Percentiles rank a stretch among this genome's conserved stretches.
phyloP scores from a whole-genome alignment of 345 rosid species.

The Carallia brachiata region DNA sequence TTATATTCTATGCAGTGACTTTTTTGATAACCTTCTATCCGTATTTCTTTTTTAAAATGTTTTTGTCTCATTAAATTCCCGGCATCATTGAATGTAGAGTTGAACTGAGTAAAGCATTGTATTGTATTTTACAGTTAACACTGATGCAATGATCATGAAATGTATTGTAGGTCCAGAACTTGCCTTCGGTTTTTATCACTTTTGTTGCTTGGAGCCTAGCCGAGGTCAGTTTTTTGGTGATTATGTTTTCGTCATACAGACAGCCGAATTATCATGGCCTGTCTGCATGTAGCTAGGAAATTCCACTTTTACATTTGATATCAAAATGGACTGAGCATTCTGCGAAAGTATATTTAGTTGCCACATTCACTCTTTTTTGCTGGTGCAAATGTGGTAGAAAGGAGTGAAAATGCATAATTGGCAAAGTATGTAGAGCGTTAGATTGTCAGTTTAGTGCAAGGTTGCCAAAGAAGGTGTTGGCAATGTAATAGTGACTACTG shows the following conservation, averaged over 20 bases:
- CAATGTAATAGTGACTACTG: neutral
- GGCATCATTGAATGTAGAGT: no score
- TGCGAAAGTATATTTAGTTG: no score
- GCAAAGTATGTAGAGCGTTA: no score
- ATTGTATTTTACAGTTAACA: neutral
- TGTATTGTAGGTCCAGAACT: slow-evolving; percentile 55
- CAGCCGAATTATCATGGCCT: neutral
- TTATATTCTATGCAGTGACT: no score
- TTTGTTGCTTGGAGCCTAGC: slow-evolving; percentile 67
- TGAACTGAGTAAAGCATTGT: neutral
- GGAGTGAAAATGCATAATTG: no score
- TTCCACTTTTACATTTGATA: neutral
- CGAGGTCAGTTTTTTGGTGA: slow-evolving; percentile 50
- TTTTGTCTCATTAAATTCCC: neutral
- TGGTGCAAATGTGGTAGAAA: no score
- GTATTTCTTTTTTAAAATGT: no score
- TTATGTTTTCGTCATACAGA: neutral
- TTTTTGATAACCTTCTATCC: no score
- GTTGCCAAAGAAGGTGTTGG: neutral
- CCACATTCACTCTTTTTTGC: no score
- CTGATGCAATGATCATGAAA: neutral
- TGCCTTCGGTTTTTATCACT: slow-evolving; percentile 64
- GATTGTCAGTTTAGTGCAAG: no score
- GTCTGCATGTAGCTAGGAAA: neutral
- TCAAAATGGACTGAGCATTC: neutral